A percentile compares a stretch with the other conserved stretches of the same genome.
These are phyloP conservation scores for Raffaelea deltoideospora DNA, from an alignment of 2,329 filamentous ascomycete genomes.

Conservation along the genomic window DNA sequence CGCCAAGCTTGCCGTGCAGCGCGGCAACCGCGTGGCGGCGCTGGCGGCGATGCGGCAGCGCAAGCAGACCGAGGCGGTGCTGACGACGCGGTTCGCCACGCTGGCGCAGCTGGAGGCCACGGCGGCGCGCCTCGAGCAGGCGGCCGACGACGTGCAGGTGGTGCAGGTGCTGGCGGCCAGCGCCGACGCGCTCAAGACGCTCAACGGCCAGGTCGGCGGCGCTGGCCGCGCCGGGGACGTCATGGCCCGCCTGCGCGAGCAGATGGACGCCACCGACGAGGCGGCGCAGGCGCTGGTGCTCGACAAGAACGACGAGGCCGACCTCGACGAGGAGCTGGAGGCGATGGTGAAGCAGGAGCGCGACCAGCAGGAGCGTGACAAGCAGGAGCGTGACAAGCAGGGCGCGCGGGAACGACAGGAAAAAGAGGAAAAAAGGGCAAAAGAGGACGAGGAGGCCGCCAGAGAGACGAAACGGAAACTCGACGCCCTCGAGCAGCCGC, in stretches of 20 bases:
- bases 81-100: constrained; percentile 57
- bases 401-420: not conserved
- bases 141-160: constrained; percentile 69
- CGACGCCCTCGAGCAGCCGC: constrained; percentile 26
- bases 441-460: not conserved
- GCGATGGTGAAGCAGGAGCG: constrained; percentile 49
- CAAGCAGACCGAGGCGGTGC: constrained; percentile 62
- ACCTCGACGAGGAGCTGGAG: constrained; percentile 79
- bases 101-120: constrained; percentile 73
- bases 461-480: constrained; percentile 26
- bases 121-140: constrained; percentile 70
- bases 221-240: constrained; percentile 60
- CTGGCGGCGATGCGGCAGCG: constrained; percentile 67
- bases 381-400: not conserved
- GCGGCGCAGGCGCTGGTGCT: constrained; percentile 9
- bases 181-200: constrained; percentile 50
- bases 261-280: constrained; percentile 74
- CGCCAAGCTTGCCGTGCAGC: constrained; percentile 43
- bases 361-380: constrained; percentile 15
- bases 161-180: constrained; percentile 72
- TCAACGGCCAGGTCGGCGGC: constrained; percentile 69
- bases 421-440: not conserved
- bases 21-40: constrained; percentile 61
- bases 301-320: constrained; percentile 53
- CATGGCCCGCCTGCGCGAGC: constrained; percentile 58